Conservation (phyloP, 2,329 filamentous ascomycete genomes). For the Fusarium falciforme region DNA sequence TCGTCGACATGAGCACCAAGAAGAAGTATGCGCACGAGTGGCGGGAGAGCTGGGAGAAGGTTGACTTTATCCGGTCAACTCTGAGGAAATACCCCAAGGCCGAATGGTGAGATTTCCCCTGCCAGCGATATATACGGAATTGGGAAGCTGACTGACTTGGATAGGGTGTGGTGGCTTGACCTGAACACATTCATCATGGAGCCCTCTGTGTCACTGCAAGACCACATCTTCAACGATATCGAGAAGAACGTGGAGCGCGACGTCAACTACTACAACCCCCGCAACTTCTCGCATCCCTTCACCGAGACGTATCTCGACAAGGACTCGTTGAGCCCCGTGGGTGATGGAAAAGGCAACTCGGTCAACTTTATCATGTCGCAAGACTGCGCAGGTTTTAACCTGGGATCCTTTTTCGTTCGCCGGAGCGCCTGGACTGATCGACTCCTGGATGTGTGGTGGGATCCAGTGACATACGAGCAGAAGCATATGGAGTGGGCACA, state of each 20-base stretch:
- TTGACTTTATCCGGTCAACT: slow-evolving; percentile 88
- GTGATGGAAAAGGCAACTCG: slow-evolving; percentile 81
- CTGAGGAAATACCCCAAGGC: slow-evolving; percentile 95
- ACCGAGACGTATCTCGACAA: slow-evolving; percentile 80
- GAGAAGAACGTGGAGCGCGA: slow-evolving; percentile 85
- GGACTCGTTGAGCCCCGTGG: slow-evolving; percentile 75
- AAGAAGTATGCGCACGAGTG: slow-evolving; percentile 99
- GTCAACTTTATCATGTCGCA: slow-evolving; percentile 91
- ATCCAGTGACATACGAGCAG: slow-evolving; percentile 96
- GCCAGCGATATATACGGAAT: background rate
- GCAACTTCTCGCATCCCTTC: slow-evolving; percentile 90
- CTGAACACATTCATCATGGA: slow-evolving; percentile 99
- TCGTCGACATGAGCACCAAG: slow-evolving; percentile 98
- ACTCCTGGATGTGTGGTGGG: slow-evolving; percentile 97
- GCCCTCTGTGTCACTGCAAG: slow-evolving; percentile 87
- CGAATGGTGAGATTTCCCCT: slow-evolving; percentile 78
- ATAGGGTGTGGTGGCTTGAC: slow-evolving; percentile 99
- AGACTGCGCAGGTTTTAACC: slow-evolving; percentile 95
- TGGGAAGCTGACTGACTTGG: slow-evolving; percentile 26
- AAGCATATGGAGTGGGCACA: slow-evolving; percentile 99
- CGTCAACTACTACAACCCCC: slow-evolving; percentile 95
- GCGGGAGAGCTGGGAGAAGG: slow-evolving; percentile 99
- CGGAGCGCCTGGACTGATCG: slow-evolving; percentile 91
- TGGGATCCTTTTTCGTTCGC: slow-evolving; percentile 93
- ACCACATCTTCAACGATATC: slow-evolving; percentile 88